phyloP scores from a whole-genome alignment of 192 early-diverging fungal species.

The Entomortierella chlamydospora region DNA sequence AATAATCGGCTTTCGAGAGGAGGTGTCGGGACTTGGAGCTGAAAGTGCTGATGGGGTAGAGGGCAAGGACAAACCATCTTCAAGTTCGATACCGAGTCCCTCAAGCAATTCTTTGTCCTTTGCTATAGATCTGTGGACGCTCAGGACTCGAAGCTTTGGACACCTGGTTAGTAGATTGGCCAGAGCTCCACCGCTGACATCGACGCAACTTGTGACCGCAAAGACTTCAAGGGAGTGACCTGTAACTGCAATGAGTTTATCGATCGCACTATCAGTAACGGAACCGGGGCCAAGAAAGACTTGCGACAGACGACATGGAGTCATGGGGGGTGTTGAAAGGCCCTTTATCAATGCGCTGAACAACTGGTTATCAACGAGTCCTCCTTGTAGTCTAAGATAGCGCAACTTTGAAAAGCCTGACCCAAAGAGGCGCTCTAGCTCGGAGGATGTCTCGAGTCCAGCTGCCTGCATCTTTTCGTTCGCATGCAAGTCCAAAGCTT shows the following conservation, averaged over 20 bases:
- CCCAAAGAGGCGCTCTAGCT: conserved; percentile 35
- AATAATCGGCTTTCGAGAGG: conserved; percentile 7
- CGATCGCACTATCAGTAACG: conserved; percentile 45
- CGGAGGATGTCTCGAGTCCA: conserved; percentile 8
- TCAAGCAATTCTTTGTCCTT: conserved; percentile 34
- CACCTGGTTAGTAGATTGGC: conserved; percentile 39
- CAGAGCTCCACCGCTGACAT: conserved; percentile 39
- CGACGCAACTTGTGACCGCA: conserved; percentile 45
- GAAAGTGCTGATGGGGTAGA: background rate
- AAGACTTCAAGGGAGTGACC: conserved; percentile 36
- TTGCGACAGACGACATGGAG: conserved; percentile 26
- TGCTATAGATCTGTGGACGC: conserved; percentile 29
- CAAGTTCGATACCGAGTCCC: conserved; percentile 24
- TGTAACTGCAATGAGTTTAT: conserved; percentile 30
- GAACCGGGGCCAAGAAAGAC: conserved; percentile 48
- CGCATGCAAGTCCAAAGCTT: conserved; percentile 28
- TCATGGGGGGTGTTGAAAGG: background rate
- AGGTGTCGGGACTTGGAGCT: background rate
- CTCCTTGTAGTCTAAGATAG: conserved; percentile 39
- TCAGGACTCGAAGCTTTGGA: conserved; percentile 39
- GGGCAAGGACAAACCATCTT: background rate
- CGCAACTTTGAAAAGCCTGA: conserved; percentile 16
- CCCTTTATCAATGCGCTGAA: conserved; percentile 32
- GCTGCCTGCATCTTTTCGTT: conserved; percentile 45
- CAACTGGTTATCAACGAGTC: conserved; percentile 44